phyloP scores from a whole-genome alignment of 371 early-diverging fungal genomes.

The Mucor indicus region DNA sequence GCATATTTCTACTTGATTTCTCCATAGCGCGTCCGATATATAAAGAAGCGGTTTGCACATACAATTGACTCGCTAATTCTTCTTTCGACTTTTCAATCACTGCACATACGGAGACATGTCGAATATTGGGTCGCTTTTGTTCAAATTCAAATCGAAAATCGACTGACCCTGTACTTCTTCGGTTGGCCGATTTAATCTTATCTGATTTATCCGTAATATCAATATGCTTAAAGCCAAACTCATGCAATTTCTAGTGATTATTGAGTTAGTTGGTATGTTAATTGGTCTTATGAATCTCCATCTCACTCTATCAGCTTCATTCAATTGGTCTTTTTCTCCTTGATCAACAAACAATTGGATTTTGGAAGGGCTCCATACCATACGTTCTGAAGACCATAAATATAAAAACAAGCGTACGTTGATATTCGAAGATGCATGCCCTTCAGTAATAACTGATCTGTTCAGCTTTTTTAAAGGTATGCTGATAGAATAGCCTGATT shows the following conservation, averaged over 20 bases:
- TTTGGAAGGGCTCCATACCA: conserved; percentile 16
- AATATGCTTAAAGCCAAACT: conserved; percentile 25
- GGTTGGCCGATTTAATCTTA: conserved; percentile 5
- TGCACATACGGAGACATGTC: conserved; percentile 30
- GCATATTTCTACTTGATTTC: conserved; percentile 8
- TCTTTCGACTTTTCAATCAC: conserved; percentile 27
- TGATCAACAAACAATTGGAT: conserved; percentile 1
- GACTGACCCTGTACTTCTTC: conserved; percentile 4
- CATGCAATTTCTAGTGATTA: not conserved
- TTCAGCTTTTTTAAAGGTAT: conserved; percentile 18
- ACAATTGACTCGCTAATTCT: conserved; percentile 29
- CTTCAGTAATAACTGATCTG: conserved; percentile 9
- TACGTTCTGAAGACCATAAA: conserved; percentile 32
- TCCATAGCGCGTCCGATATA: conserved; percentile 24
- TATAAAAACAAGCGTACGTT: conserved; percentile 31
- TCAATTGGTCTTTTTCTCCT: conserved; percentile 8
- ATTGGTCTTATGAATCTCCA: not conserved
- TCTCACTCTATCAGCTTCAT: conserved; percentile 15
- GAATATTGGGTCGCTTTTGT: not conserved
- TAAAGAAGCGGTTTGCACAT: conserved; percentile 20
- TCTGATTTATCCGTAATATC: conserved; percentile 38
- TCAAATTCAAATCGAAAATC: conserved; percentile 15
- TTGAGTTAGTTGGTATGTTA: not conserved
- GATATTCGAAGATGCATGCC: conserved; percentile 21
- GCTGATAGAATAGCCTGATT: not conserved